phyloP scores from a whole-genome alignment of 441 rosid species.

The Kokia cookei region DNA sequence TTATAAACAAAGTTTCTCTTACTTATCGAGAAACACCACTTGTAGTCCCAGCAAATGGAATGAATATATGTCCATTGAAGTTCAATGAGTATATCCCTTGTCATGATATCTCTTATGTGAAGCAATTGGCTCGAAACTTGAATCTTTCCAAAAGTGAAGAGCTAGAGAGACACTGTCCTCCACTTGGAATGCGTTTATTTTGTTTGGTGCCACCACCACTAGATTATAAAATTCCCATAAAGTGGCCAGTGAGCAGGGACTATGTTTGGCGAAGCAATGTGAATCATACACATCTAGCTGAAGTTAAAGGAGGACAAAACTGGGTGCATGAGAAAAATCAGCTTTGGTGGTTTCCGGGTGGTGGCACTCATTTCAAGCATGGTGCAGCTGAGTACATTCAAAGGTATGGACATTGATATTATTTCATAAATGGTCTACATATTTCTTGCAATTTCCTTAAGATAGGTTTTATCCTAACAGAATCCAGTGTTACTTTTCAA shows the following conservation, averaged over 20 bases:
- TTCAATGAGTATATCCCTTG: constrained; percentile 61
- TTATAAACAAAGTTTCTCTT: constrained; percentile 49
- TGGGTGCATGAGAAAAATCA: constrained; percentile 82
- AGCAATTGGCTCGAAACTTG: constrained; percentile 46
- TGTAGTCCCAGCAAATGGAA: constrained; percentile 40
- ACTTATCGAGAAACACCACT: constrained; percentile 44
- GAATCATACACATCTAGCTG: constrained; percentile 84
- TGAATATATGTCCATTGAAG: constrained; percentile 51
- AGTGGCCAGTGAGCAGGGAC: constrained; percentile 91
- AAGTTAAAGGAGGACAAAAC: constrained; percentile 90
- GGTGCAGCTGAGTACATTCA: constrained; percentile 92
- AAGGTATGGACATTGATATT: constrained; percentile 39
- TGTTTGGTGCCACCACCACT: constrained; percentile 89
- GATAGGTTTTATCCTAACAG: background rate
- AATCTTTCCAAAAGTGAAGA: constrained; percentile 71
- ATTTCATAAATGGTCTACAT: background rate
- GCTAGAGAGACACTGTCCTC: constrained; percentile 87
- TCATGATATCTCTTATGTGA: constrained; percentile 34
- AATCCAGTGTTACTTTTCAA: background rate
- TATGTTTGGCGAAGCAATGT: constrained; percentile 93
- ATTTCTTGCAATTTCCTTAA: constrained; percentile 1
- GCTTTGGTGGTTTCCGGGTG: constrained; percentile 98
- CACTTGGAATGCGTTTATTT: constrained; percentile 64
- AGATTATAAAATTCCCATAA: constrained; percentile 79
- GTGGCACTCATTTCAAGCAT: constrained; percentile 96